Evolutionary conservation across 148 eudicot species (phyloP).

Genomic region (Arbutus unedo): DNA sequence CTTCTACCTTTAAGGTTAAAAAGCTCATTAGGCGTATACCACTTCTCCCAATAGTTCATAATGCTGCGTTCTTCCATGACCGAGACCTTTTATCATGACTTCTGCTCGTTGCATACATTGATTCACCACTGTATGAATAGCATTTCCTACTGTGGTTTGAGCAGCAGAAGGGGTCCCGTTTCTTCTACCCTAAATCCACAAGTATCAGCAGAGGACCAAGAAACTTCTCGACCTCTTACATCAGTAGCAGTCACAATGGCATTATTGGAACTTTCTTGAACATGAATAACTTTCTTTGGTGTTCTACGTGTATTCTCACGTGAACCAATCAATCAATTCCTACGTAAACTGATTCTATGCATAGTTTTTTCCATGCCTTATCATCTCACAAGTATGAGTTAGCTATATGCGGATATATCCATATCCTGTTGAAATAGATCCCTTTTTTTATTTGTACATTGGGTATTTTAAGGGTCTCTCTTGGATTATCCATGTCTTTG

Average conservation of each 20-base stretch:
- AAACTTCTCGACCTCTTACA: neutral
- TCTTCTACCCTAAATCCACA: no score
- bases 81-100: neutral
- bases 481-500: no score
- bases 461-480: no score
- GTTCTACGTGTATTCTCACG: neutral
- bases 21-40: no score
- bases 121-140: neutral
- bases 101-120: constrained; percentile 4
- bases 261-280: neutral
- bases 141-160: neutral
- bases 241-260: neutral
- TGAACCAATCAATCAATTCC: neutral
- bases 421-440: neutral
- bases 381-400: neutral
- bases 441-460: no score
- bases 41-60: no score
- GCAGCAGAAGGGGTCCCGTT: no score
- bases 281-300: neutral
- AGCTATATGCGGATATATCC: neutral
- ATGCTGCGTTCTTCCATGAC: neutral
- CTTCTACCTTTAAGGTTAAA: no score
- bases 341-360: neutral
- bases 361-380: neutral
- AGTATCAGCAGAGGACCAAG: no score